phyloP scores from a whole-genome alignment of 2,329 filamentous ascomycete species.

The Lecanoromycetidae sp. region DNA sequence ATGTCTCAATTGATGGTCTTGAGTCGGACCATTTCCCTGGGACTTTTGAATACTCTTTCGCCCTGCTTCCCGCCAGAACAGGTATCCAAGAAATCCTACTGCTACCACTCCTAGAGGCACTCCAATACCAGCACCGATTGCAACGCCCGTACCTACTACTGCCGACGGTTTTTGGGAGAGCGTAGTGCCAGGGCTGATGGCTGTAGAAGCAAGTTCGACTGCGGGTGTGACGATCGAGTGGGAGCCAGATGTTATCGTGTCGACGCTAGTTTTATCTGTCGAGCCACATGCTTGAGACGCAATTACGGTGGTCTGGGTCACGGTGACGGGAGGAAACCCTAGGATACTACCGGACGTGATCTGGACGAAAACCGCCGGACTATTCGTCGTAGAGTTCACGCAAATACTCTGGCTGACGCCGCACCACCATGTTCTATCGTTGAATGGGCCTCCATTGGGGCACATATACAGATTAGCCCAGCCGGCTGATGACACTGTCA shows the following conservation, averaged over 20 bases:
- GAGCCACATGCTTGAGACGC: not conserved
- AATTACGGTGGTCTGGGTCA: not conserved
- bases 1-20: not conserved
- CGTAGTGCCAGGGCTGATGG: not conserved
- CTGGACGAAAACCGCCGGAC: not conserved
- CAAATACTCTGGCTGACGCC: not conserved
- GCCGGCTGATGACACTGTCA: not conserved
- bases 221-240: no score
- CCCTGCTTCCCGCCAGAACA: not conserved
- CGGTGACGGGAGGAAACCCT: not conserved
- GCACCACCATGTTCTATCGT: not conserved
- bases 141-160: not conserved
- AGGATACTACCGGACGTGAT: not conserved
- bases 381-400: not conserved
- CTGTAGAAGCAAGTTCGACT: no score
- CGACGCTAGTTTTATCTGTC: not conserved
- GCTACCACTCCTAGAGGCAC: not conserved
- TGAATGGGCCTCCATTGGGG: not conserved
- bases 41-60: not conserved
- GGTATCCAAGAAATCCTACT: not conserved
- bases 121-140: not conserved
- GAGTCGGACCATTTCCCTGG: not conserved
- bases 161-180: not conserved
- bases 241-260: no score
- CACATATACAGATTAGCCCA: not conserved